These are phyloP conservation scores for Tylopilus vinaceipallidus DNA, from an alignment of 768 basidiomycete genomes.

Conservation along the genomic window DNA sequence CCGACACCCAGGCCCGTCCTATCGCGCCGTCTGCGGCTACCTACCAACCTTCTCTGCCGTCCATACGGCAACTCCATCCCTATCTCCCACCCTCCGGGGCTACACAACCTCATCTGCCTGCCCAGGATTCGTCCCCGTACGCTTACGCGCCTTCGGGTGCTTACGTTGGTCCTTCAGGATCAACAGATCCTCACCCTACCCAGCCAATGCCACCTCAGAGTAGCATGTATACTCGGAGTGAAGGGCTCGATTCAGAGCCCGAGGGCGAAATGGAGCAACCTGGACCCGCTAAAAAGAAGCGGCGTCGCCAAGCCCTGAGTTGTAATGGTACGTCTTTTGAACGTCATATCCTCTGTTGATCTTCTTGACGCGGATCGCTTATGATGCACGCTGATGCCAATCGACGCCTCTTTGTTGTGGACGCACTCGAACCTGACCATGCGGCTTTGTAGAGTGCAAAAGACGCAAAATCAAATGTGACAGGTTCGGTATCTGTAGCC, in stretches of 20 bases:
- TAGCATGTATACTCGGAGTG: constrained; percentile 31
- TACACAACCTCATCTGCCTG: constrained; percentile 27
- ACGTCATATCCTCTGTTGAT: constrained; percentile 21
- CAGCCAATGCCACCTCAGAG: constrained; percentile 21
- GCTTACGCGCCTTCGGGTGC: constrained; percentile 24
- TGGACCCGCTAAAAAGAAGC: constrained; percentile 77
- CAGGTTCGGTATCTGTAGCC: constrained; percentile 46
- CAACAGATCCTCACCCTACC: constrained; percentile 26
- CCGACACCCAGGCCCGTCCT: constrained; percentile 28
- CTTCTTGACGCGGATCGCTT: constrained; percentile 14
- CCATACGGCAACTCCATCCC: constrained; percentile 68
- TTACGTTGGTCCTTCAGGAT: constrained; percentile 24
- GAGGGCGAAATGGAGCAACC: constrained; percentile 51
- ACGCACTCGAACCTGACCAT: constrained; percentile 8
- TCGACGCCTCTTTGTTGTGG: constrained; percentile 1
- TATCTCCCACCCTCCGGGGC: constrained; percentile 54
- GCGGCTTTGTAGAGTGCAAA: constrained; percentile 63
- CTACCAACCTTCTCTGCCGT: constrained; percentile 46
- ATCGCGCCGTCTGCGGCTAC: constrained; percentile 22
- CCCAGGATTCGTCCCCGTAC: constrained; percentile 27
- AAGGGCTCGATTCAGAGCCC: constrained; percentile 51
- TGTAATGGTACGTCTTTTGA: constrained; percentile 64
- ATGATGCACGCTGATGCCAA: not conserved
- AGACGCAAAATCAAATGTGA: constrained; percentile 87
- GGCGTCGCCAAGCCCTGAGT: constrained; percentile 77